phyloP scores from a whole-genome alignment of 768 basidiomycete species.

The Lactarius psammicola region DNA sequence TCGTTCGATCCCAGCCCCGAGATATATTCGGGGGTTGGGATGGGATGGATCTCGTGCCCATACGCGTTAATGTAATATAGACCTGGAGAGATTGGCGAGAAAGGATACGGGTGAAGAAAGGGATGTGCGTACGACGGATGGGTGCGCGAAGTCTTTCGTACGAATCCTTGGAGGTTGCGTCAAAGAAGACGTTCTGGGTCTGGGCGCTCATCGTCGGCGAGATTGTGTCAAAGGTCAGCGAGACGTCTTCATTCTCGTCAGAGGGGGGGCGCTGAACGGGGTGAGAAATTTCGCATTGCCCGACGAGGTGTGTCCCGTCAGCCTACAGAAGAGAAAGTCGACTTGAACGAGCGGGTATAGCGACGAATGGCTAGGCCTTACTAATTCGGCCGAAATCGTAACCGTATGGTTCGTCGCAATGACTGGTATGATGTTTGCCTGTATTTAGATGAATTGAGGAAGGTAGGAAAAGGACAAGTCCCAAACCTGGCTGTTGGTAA shows the following conservation, averaged over 20 bases:
- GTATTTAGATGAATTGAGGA: slow-evolving; percentile 26
- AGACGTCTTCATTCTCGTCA: slow-evolving; percentile 31
- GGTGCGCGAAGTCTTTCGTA: slow-evolving; percentile 58
- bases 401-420: slow-evolving; percentile 94
- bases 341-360: background rate
- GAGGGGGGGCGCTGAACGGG: slow-evolving; percentile 47
- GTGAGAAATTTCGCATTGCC: slow-evolving; percentile 93
- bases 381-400: slow-evolving; percentile 91
- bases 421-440: slow-evolving; percentile 82
- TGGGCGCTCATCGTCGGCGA: slow-evolving; percentile 49
- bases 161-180: slow-evolving; percentile 48
- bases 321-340: slow-evolving; percentile 45
- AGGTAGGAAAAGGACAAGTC: slow-evolving; percentile 10
- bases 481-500: slow-evolving; percentile 70
- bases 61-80: slow-evolving; percentile 89
- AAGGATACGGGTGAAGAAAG: too few species aligned
- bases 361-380: slow-evolving; percentile 32
- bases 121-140: slow-evolving; percentile 54
- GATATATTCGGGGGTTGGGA: slow-evolving; percentile 81
- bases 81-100: slow-evolving; percentile 41
- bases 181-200: slow-evolving; percentile 66
- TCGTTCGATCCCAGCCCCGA: slow-evolving; percentile 57
- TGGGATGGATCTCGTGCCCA: slow-evolving; percentile 88
- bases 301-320: slow-evolving; percentile 74
- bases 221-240: slow-evolving; percentile 14